Evolutionary conservation across 2,329 filamentous ascomycete genomes (phyloP).

Genomic region (Ceratocystis alfenasii): DNA sequence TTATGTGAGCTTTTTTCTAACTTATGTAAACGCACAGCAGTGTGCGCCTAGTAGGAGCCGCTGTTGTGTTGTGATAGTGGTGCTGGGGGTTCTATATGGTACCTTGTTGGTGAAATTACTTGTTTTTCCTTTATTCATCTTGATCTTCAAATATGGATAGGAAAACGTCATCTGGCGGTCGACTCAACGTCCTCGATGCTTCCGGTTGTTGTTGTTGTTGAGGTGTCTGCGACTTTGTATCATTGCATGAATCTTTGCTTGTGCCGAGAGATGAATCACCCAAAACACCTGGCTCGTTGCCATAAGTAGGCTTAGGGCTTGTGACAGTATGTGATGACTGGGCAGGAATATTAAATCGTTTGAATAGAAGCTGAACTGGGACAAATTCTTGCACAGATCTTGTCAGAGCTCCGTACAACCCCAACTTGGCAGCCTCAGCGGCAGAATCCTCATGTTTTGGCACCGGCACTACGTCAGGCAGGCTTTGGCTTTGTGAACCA

Average conservation of each 20-base stretch:
- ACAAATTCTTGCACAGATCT: slow-evolving; percentile 59
- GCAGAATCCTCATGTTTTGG: slow-evolving; percentile 50
- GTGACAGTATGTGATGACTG: slow-evolving; percentile 43
- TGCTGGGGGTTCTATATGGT: too few species aligned
- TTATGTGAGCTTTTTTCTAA: too few species aligned
- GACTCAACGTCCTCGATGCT: neutral
- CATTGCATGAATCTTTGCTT: neutral
- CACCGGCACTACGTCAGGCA: slow-evolving; percentile 30
- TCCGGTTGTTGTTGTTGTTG: neutral
- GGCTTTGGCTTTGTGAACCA: neutral
- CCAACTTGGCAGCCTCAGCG: slow-evolving; percentile 73
- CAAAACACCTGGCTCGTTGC: neutral
- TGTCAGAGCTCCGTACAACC: slow-evolving; percentile 89
- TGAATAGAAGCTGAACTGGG: slow-evolving; percentile 78
- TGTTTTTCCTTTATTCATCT: neutral
- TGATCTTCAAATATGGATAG: slow-evolving; percentile 22
- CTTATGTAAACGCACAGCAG: too few species aligned
- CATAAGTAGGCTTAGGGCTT: neutral
- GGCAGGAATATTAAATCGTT: slow-evolving; percentile 78
- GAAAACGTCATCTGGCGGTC: slow-evolving; percentile 21
- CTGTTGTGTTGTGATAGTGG: too few species aligned
- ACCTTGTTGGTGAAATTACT: neutral
- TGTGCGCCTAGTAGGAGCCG: too few species aligned
- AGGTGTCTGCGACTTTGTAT: neutral
- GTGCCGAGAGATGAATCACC: neutral